phyloP scores from a whole-genome alignment of 164 flowering plant species.

The Malania oleifera region DNA sequence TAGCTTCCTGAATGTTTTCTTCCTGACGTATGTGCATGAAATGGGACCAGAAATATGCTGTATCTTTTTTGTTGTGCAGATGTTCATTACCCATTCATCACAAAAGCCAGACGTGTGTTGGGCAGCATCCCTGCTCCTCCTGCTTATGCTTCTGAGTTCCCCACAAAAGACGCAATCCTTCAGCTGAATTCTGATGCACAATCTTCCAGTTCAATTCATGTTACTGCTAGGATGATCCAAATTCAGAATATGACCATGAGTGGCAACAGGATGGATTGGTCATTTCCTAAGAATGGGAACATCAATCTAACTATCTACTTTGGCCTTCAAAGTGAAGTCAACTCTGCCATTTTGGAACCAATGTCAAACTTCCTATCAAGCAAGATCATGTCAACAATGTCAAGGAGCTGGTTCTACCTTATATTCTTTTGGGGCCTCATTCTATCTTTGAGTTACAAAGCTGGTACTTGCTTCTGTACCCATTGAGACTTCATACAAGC shows the following conservation, averaged over 20 bases:
- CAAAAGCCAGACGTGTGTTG: constrained; percentile 39
- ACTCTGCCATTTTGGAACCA: constrained; percentile 13
- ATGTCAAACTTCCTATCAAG: constrained; percentile 17
- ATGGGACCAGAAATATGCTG: too few relatives aligned
- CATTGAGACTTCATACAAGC: constrained; percentile 12
- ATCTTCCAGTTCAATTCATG: constrained; percentile 42
- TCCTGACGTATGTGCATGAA: too few relatives aligned
- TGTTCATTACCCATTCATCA: constrained; percentile 27
- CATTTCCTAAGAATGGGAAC: constrained; percentile 30
- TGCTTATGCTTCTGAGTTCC: constrained; percentile 57
- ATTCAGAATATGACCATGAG: constrained; percentile 25
- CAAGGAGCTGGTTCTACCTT: constrained; percentile 30
- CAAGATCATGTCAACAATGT: constrained; percentile 28
- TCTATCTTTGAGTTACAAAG: constrained; percentile 39
- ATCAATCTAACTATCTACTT: constrained; percentile 34
- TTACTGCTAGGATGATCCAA: constrained; percentile 56
- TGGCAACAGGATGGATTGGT: constrained; percentile 27
- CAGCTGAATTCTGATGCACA: constrained; percentile 31
- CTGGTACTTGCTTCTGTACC: constrained; percentile 29
- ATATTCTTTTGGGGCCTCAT: constrained; percentile 41
- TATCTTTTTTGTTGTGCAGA: constrained; percentile 31
- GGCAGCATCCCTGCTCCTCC: constrained; percentile 56
- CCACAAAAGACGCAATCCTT: constrained; percentile 36
- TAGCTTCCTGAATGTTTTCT: background rate
- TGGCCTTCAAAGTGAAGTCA: constrained; percentile 16